These are phyloP conservation scores for Chenopodium quinoa DNA, from an alignment of 148 eudicot genomes.

Conservation along the genomic window DNA sequence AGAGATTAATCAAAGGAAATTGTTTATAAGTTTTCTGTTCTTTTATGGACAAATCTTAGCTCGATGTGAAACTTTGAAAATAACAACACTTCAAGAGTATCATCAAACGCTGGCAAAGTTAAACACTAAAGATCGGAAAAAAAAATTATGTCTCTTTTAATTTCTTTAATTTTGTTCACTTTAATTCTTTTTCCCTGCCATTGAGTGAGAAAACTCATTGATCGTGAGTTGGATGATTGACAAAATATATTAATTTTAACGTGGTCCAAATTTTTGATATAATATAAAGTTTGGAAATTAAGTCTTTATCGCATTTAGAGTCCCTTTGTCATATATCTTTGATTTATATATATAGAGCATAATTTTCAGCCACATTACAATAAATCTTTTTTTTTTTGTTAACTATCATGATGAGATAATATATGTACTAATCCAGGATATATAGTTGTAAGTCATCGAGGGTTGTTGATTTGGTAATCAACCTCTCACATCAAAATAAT, in stretches of 20 bases:
- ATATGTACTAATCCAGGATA: too few relatives aligned
- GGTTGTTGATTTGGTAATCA: neutral
- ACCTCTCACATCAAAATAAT: neutral
- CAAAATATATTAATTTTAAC: neutral
- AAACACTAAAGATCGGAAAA: neutral
- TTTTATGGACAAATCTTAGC: conserved; percentile 5
- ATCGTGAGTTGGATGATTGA: conserved; percentile 5
- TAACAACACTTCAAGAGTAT: conserved; percentile 15
- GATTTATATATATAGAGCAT: neutral
- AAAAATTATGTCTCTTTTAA: neutral
- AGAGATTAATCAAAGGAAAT: neutral
- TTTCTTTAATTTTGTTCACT: neutral
- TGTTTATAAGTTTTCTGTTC: neutral
- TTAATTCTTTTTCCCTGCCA: neutral
- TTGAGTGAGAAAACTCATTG: conserved; percentile 9
- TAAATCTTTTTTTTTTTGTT: too few relatives aligned
- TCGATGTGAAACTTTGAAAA: conserved; percentile 13
- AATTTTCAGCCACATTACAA: neutral
- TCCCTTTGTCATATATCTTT: neutral
- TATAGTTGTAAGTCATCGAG: neutral
- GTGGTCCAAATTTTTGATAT: conserved; percentile 14
- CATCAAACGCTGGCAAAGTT: conserved; percentile 12
- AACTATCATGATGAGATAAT: too few relatives aligned
- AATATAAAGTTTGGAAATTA: neutral
- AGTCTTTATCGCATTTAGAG: neutral